Base-by-base conservation (phyloP, 805 yeast species). In the Myxozyma vanderwaltii region DNA sequence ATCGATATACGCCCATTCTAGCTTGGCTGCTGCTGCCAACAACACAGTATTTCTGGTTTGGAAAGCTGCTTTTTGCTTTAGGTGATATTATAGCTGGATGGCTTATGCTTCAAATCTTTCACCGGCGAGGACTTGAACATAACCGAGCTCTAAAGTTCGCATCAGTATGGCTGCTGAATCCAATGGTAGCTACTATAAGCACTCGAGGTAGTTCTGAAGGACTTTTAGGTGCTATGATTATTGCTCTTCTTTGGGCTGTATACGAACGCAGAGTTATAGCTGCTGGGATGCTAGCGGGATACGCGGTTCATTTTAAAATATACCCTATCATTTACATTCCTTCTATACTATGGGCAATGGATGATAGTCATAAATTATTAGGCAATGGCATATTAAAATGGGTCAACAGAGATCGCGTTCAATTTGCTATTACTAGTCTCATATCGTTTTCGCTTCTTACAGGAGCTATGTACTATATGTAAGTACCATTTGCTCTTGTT, bases 181-280 rank as follows among this genome's bases (percentile, higher is more conserved):
- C 99, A 15, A 88, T 94, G 94, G 98, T 91, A 0, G 83, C 86
- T 33, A 90, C 96, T 0, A 94, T 94, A 50, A 85, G 92, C 64
- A 90, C 97, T 0, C 78, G 99, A 47, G 99, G 99, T 1, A 88
- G 94, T 27, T 87, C 96, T 0, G 99, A 94, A 69, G 91, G 97
- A 62, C 79, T 94, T 0, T 73, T 94, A 47, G 89, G 95, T 1
- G 91, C 89, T 33, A 75, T 92, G 65, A 81, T 91, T 2, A 81
- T 90, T 79, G 70, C 79, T 6, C 74, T 85, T 43, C 68, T 75
- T 31, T 76, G 75, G 74, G 72, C 75, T 0, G 74, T 88, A 0
- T 84, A 82, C 67, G 60, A 53, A 17, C 64, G 66, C 29, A 63
- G 67, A 50, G 75, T 70, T 40, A 68, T 85, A n/a, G 58, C 78